Base-by-base conservation (phyloP, 768 basidiomycete genomes). In the Macrolepiota albuminosa region DNA sequence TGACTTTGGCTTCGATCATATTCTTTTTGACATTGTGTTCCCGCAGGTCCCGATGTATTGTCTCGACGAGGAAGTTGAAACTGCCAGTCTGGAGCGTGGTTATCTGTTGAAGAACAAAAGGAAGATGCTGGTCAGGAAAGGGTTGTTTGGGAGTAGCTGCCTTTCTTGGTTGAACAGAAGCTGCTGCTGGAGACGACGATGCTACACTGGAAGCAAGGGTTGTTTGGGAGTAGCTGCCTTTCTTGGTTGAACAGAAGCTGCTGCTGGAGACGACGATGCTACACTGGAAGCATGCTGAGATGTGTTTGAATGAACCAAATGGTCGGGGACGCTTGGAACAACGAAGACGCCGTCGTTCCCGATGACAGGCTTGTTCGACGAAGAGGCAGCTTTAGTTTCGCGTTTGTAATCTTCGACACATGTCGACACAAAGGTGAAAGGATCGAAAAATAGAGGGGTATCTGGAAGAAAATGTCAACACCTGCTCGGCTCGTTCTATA, bases 1-100 rank as follows among this genome's bases (percentile, higher is more conserved):
- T 78, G 40, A 95, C 77, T 70, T 93, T 93, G 3, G 84, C 85
- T 71, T 92, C 90, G 48, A 95, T 85, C 4, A 89, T 84, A 53
- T 86, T 89, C 79, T 93, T 94, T 77, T 88, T 92, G 62, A 93
- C 81, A 58, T 86, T 87, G 63, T 88, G 75, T n/a, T 70, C 71
- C 36, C 83, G 83, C 43, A 93, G 75, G 31, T 88, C 88, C 62
- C 87, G 83, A 66, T 86, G 83, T 63, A 93, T 80, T 8, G 83
- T 79, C 60, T 93, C 91, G 0, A 93, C 81, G 33, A 95, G 81
- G 57, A 84, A 80, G 8, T 78, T 79, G 29, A 91, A 75, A 62
- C 78, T 92, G 8, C 81, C 76, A 0, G 88, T 84, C 55, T 84
- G 80, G 21, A 91, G 74, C 26, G 76, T 72, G 3, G 77, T 75